Percentiles rank a stretch among this genome's conserved stretches.
Conservation (phyloP, 257 asterid genomes). For the Nyctanthes arbortristis region DNA sequence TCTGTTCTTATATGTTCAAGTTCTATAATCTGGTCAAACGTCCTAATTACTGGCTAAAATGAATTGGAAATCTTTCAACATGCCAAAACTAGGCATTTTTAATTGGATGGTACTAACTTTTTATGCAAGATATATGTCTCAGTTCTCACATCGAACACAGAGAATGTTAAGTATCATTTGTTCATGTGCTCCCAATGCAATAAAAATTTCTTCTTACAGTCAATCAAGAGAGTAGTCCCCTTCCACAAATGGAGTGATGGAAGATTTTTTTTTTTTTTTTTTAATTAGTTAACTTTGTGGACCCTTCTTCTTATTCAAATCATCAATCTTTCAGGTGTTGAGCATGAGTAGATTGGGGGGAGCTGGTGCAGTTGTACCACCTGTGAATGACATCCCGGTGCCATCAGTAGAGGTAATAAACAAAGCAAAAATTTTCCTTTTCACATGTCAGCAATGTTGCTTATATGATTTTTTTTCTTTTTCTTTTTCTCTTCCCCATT, state of each 20-base stretch:
- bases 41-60: background rate
- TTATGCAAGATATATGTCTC: background rate
- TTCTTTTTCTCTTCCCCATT: no score
- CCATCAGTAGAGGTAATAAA: slow-evolving; percentile 67
- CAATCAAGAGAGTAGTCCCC: slow-evolving; percentile 2
- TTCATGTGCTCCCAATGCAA: background rate
- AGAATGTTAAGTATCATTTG: slow-evolving; percentile 8
- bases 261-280: background rate
- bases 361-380: slow-evolving; percentile 98
- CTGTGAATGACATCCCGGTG: slow-evolving; percentile 87
- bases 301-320: slow-evolving; percentile 13
- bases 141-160: slow-evolving; percentile 7
- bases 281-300: slow-evolving; percentile 11
- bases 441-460: background rate
- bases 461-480: slow-evolving; percentile 7
- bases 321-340: slow-evolving; percentile 64
- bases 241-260: background rate
- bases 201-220: slow-evolving; percentile 14
- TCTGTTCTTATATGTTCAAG: background rate
- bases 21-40: background rate
- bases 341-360: slow-evolving; percentile 99
- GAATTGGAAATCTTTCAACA: background rate
- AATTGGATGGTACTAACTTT: slow-evolving; percentile 5
- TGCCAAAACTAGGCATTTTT: background rate
- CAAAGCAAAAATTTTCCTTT: background rate